Base-by-base conservation (phyloP, 108 stramenopile species). In the Nitzschia sp. region DNA sequence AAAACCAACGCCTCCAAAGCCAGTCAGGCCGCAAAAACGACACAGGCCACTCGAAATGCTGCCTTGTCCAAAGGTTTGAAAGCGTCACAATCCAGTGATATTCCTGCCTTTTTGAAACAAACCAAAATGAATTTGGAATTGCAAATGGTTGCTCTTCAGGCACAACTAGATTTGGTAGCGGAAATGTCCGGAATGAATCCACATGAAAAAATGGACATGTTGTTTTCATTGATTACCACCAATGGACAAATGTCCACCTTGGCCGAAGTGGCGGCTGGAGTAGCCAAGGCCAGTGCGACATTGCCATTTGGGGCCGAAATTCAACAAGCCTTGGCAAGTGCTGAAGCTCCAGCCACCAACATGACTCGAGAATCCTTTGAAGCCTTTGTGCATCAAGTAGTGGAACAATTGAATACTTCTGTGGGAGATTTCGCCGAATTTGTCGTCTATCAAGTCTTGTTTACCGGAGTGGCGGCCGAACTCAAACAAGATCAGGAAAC, bases 71-170 rank as follows among this genome's bases (percentile, higher is more conserved):
- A 21, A 11, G 18, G 2, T 25, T 17, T 28, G 23, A 71, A 71
- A 47, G 70, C 70, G 2, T 18, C n/a, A 3, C n/a, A 35, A 24
- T 8, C 72, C 35, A 38, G 33, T n/a, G 61, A 61, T 31, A 47
- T 66, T 3, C 13, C 64, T 21, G 23, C 28, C 3, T 75, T 68
- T 53, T 66, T 75, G n/a, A 48, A 54, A 13, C 49, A 61, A 26
- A 71, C 56, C 48, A 61, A 64, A 47, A 32, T 36, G 69, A 64
- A 67, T 31, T 33, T 78, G 38, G 61, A 78, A 61, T 48, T 76
- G 54, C 69, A 76, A 64, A 70, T 70, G 75, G 38, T 53, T 0
- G 63, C 56, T 0, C 21, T 76, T 13, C 65, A 76, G 57, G 53
- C 75, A 6, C 67, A 76, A 46, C 21, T 76, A 47, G 63, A 76